Evolutionary conservation across 2,329 filamentous ascomycete genomes (phyloP), one percentile per base, ranked within the genome.

Genomic region (Xylaria arbuscula): DNA sequence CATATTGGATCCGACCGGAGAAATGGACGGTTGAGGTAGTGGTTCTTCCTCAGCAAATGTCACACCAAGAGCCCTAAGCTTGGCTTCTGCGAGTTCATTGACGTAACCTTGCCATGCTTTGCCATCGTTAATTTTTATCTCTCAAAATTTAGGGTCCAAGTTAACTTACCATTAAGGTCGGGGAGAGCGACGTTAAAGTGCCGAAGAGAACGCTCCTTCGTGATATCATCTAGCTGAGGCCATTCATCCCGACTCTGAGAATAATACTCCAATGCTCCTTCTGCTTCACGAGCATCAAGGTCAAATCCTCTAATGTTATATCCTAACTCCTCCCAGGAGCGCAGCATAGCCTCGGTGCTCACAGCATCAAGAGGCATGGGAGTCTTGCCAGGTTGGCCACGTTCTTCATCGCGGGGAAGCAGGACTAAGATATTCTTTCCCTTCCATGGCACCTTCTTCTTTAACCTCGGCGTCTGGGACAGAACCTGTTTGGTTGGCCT

Each of bases 31-130:
- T 61, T 85, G 80, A 68, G 87, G 82, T 34, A 83, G 81, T 11
- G 89, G 88, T 60, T 96, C 93, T 6, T 93, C 91, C 57, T 91
- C 89, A 42, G 90, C 92, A 69, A 93, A 86, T 19, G 89, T 94
- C 13, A 98, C 96, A 72, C 96, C 96, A 64, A 99, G 86, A 59
- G 95, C 94, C 69, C 94, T 90, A 61, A 99, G 85, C 81, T 98
- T 99, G 69, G 95, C 93, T 82, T 99, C 96, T 73, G 93, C 90
- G 42, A 98, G 83, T 72, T 92, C 90, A 63, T 92, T 88, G 67
- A 94, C 92, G 79, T 98, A 97, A 32, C 89, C 85, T 76, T 93
- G 91, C 87, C 87, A 89, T 0, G 86, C 85, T 85, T 65, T n/a
- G 58, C 48, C 1, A 57, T 32, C 34, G 32, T 75, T 65, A 75